Evolutionary conservation across 768 basidiomycete genomes (phyloP), one percentile per base, ranked within the genome.

Genomic region (Cystofilobasidium capitatum): DNA sequence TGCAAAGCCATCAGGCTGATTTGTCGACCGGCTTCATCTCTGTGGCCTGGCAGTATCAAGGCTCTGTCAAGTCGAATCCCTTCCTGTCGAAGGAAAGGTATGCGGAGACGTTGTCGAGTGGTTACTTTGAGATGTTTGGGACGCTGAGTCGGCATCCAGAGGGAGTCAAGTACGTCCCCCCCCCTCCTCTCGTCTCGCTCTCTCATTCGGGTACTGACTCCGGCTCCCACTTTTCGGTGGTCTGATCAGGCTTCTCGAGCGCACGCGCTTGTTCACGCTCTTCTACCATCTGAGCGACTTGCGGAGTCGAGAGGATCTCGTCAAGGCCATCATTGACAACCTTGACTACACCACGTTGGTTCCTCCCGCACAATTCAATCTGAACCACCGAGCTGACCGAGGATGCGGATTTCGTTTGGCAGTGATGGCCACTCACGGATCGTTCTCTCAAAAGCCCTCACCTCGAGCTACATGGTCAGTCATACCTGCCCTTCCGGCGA

Each of bases 351-450:
- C 83, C 75, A 86, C 86, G 92, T 91, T 71, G 64, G 88, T 58
- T 29, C n/a, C 37, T 26, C 22, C 40, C 60, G 20, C n/a, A 37
- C 47, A 40, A 24, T 13, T 45, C 20, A 17, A 37, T 40, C 26
- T 59, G 70, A 7, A 67, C 58, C 33, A 35, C 42, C 33, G 22
- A 42, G 14, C 13, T 66, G 24, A 49, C 49, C 45, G 58, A 35
- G 51, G 65, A 44, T 65, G 36, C 65, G n/a, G 40, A 47, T 44
- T 54, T 44, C 10, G 44, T 35, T 36, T 55, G 37, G 12, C 69
- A 97, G 94, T 69, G 92, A 97, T 76, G 92, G 93, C 0, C 96
- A 99, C 77, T 83, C 92, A 0, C 85, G 96, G 24, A 89, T 98
- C 51, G 86, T 99, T 16, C 77, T 99, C 26, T 91, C 90, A 20